These are phyloP conservation scores for Cladosporium velox DNA, from an alignment of 2,329 filamentous ascomycete genomes.

Conservation along the genomic window DNA sequence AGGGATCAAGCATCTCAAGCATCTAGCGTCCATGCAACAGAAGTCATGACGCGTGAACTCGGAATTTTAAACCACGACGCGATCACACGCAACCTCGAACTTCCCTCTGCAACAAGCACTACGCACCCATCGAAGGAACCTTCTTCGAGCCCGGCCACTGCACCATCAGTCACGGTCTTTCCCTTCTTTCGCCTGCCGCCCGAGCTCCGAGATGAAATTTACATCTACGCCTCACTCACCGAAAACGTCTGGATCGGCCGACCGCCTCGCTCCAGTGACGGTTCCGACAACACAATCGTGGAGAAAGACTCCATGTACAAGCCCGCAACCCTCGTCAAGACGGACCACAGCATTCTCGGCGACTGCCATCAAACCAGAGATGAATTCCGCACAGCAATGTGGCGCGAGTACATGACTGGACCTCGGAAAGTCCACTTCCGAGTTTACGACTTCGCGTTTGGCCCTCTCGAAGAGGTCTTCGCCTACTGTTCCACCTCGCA, in stretches of 20 bases:
- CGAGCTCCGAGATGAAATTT: conserved; percentile 31
- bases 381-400: background rate
- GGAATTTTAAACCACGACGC: background rate
- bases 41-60: background rate
- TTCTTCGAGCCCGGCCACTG: background rate
- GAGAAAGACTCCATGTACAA: background rate
- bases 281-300: background rate
- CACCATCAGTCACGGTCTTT: conserved; percentile 1
- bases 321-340: background rate
- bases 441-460: background rate
- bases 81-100: background rate
- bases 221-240: background rate
- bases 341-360: background rate
- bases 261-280: background rate
- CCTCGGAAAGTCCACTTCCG: background rate
- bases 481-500: background rate
- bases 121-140: background rate
- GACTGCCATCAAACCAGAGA: background rate
- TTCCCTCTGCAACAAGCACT: background rate
- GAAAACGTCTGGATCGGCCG: background rate
- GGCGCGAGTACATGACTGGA: background rate
- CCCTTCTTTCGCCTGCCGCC: conserved; percentile 27
- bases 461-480: background rate
- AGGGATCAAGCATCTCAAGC: too few relatives aligned
- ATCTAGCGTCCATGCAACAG: background rate